Percentiles rank a stretch among this genome's conserved stretches.
phyloP scores from a whole-genome alignment of 1,284 basidiomycete species.

The Lentinula novae-zelandiae region DNA sequence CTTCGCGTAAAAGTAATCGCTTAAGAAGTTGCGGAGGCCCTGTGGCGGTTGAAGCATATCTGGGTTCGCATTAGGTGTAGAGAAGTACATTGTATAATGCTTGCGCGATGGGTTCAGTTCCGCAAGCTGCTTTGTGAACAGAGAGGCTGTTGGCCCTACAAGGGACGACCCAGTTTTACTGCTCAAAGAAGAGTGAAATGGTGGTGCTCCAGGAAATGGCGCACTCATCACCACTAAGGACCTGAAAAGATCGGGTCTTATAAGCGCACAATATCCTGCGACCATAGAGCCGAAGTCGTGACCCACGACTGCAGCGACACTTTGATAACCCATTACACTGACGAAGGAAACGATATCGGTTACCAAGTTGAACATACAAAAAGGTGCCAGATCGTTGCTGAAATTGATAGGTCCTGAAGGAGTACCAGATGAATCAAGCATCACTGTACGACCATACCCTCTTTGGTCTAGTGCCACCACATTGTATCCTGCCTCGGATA shows the following conservation, averaged over 20 bases:
- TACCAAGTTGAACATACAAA: slow-evolving; percentile 45
- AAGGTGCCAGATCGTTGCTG: slow-evolving; percentile 48
- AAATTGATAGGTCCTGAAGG: slow-evolving; percentile 27
- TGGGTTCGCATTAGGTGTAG: slow-evolving; percentile 40
- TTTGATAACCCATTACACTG: slow-evolving; percentile 44
- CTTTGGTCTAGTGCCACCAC: slow-evolving; percentile 52
- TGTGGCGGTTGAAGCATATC: slow-evolving; percentile 39
- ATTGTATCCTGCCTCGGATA: slow-evolving; percentile 44
- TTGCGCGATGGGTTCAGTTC: slow-evolving; percentile 48
- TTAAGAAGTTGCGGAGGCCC: slow-evolving; percentile 48
- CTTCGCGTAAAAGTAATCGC: slow-evolving; percentile 58
- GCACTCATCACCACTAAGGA: slow-evolving; percentile 57
- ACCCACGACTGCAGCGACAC: slow-evolving; percentile 47
- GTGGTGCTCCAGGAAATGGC: slow-evolving; percentile 46
- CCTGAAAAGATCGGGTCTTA: slow-evolving; percentile 52
- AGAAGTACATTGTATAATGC: slow-evolving; percentile 54
- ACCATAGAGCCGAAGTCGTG: slow-evolving; percentile 58
- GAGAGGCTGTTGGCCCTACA: slow-evolving; percentile 11
- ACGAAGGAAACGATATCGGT: slow-evolving; percentile 51
- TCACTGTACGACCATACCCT: slow-evolving; percentile 42
- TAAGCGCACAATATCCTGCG: slow-evolving; percentile 48
- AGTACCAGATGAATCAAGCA: not conserved
- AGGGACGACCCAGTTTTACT: slow-evolving; percentile 12
- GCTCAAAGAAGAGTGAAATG: slow-evolving; percentile 21
- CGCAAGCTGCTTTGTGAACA: slow-evolving; percentile 30